Percentiles rank a stretch among this genome's conserved stretches.
Conservation (phyloP, 2,329 filamentous ascomycete genomes). For the Didymellaceae sp. region DNA sequence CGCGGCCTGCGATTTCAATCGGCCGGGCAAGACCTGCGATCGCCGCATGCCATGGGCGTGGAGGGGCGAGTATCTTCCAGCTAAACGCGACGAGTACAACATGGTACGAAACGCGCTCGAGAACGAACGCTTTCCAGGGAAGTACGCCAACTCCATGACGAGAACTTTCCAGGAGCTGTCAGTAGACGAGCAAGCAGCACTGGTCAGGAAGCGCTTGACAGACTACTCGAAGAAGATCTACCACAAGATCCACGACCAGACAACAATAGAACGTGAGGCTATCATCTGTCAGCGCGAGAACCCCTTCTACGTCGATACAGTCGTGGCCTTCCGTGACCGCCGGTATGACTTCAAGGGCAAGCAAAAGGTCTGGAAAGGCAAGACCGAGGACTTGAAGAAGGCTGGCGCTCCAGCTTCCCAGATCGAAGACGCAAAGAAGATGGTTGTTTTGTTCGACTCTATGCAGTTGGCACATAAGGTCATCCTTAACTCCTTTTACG, state of each 20-base stretch:
- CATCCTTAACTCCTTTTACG: slow-evolving; percentile 98
- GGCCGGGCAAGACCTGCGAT: slow-evolving; percentile 96
- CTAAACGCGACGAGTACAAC: slow-evolving; percentile 97
- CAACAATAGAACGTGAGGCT: slow-evolving; percentile 89
- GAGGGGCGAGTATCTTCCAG: slow-evolving; percentile 95
- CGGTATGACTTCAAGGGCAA: slow-evolving; percentile 98
- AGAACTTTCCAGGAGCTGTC: slow-evolving; percentile 82
- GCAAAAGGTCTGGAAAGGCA: slow-evolving; percentile 98
- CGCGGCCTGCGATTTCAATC: slow-evolving; percentile 96
- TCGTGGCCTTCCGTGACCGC: slow-evolving; percentile 93
- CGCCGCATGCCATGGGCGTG: slow-evolving; percentile 94
- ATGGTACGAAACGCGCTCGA: slow-evolving; percentile 94
- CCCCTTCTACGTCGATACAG: slow-evolving; percentile 96
- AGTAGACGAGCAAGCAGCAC: slow-evolving; percentile 78
- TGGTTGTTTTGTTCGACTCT: slow-evolving; percentile 96
- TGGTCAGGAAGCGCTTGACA: slow-evolving; percentile 86
- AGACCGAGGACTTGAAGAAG: slow-evolving; percentile 84
- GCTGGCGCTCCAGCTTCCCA: slow-evolving; percentile 77
- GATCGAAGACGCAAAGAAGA: slow-evolving; percentile 95
- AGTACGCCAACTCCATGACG: slow-evolving; percentile 70
- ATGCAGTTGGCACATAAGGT: slow-evolving; percentile 97
- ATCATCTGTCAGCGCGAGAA: slow-evolving; percentile 99
- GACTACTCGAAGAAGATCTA: slow-evolving; percentile 98
- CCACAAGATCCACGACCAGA: slow-evolving; percentile 97
- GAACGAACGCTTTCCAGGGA: slow-evolving; percentile 90